Conservation (phyloP, 2,329 filamentous ascomycete species). For the Neonectria coccinea region DNA sequence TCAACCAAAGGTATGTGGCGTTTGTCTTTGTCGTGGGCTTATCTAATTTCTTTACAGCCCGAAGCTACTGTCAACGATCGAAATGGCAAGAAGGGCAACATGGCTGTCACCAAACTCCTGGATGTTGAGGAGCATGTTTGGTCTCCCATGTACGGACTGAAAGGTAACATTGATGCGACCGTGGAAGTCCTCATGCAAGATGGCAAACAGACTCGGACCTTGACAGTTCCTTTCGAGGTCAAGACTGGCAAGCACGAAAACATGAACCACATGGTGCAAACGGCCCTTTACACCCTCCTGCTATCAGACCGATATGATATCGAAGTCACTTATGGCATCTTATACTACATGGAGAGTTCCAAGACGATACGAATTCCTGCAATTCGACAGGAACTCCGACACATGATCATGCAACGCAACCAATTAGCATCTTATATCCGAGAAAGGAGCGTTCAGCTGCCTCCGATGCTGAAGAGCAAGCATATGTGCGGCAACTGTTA, state of each 20-base stretch:
- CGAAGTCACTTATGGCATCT: conserved; percentile 86
- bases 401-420: conserved; percentile 98
- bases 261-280: conserved; percentile 89
- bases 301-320: conserved; percentile 96
- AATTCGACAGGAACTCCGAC: conserved; percentile 86
- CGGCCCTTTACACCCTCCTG: conserved; percentile 91
- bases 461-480: conserved; percentile 85
- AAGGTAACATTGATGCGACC: conserved; percentile 97
- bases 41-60: conserved; percentile 56
- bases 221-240: conserved; percentile 93
- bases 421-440: conserved; percentile 87
- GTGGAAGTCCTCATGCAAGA: conserved; percentile 88
- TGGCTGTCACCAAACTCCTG: conserved; percentile 92
- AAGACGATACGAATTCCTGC: conserved; percentile 87
- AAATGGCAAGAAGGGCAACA: conserved; percentile 78
- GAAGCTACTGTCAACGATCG: conserved; percentile 83
- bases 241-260: conserved; percentile 92
- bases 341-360: conserved; percentile 95
- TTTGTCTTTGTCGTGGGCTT: neutral
- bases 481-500: conserved; percentile 90
- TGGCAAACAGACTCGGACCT: conserved; percentile 70
- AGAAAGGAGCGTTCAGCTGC: conserved; percentile 81
- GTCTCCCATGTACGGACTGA: conserved; percentile 97
- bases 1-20: conserved; percentile 70
- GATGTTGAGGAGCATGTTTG: conserved; percentile 98